Base-by-base conservation (phyloP, 345 rosid species). In the Dimocarpus longan region DNA sequence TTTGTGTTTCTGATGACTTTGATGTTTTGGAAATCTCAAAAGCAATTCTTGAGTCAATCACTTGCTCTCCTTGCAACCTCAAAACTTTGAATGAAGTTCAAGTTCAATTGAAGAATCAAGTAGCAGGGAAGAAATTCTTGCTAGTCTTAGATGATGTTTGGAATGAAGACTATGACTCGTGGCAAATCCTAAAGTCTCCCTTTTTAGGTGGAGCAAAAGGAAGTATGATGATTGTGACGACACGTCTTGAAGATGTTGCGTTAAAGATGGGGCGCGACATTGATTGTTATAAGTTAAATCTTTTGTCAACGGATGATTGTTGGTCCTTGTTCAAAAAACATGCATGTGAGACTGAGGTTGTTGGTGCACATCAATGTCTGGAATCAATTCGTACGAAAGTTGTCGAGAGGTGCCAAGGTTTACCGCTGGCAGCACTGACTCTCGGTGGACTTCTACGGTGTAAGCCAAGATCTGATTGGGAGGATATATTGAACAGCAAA, bases 381-480 rank as follows among this genome's bases (percentile, higher is more conserved):
- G 66, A 66, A 32, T 32, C 21, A 3, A n/a, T 71, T 16, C 73
- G 77, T 5, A 6, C 8, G 24, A 65, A 78, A 62, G 56, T 81
- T 13, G 68, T 74, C 12, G 76, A 52, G 7, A 82, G 66, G 54
- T 78, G 84, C 3, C n/a, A 39, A 18, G 84, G 84, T 12, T 70
- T 82, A 63, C 81, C 84, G 0, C 44, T 78, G 67, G 84, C 81
- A 15, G 78, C 81, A 60, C 73, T 18, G 26, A 44, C 73, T 54
- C 76, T 75, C 37, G 85, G 85, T 50, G 76, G 82, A 28, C 64
- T 82, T 26, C 56, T 79, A 6, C 77, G 75, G 6, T 74, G 43
- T 11, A 74, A n/a, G 15, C 42, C n/a, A 12, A 60, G 72, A 11
- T 10, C 16, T 22, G 59, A 16, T 6, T 71, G 80, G 83, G 77